Evolutionary conservation across 1,284 basidiomycete species (phyloP), one percentile per base, ranked within the genome.

Genomic region (Cryptococcus sp.): DNA sequence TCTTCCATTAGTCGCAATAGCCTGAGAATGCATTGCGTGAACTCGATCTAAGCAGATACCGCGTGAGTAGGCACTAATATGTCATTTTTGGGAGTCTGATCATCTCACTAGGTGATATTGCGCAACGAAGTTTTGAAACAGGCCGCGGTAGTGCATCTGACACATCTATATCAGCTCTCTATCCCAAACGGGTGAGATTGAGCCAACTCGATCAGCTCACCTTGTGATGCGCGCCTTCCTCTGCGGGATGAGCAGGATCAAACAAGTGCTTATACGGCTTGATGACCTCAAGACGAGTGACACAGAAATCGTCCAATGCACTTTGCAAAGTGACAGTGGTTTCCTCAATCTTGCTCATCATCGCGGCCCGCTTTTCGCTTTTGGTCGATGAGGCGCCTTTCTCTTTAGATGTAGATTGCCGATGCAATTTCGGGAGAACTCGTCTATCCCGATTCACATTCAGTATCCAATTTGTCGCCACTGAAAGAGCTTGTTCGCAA

Each of bases 181-280:
- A 10, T n/a, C 37, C 22, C n/a, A 56, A 19, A n/a, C 39, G 39
- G 3, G 1, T 11, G 38, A 54, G 6, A 10, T 10, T 10, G 8
- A 10, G 8, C 19, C 23, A 19, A 5, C 26, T n/a, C 16, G 13
- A 49, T 11, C 44, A 29, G 5, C 55, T 46, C 25, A 64, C 53
- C 49, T 65, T 64, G 20, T 52, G 50, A 46, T 55, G 57, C 37
- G 61, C 56, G 45, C 57, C 29, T 38, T 64, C 59, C 22, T 61
- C 67, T 22, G 59, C 47, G 19, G 62, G 64, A 54, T 76, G 68
- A 23, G 59, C 59, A 0, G 83, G 77, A 50, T 87, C 84, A 57
- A 90, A 86, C 0, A 84, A 80, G 20, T 81, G 75, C 11, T 82
- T 81, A 68, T 89, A 92, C 0, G 89, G 88, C 52, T 87, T 86